phyloP scores from a whole-genome alignment of 306 rosid genomes.

The Cucumis hystrix region DNA sequence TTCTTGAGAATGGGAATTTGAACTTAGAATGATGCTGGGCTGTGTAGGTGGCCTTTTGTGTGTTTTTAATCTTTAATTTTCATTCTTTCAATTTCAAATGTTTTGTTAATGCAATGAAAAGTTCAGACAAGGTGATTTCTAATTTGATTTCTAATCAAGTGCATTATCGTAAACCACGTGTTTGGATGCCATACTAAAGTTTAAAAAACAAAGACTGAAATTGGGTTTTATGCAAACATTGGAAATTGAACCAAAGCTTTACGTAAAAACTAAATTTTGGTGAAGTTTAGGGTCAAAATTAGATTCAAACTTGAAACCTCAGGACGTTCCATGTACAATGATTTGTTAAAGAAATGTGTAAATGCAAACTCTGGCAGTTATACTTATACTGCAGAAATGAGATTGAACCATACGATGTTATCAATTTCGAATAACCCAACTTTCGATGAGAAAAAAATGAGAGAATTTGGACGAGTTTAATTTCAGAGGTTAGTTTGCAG shows the following conservation, averaged over 20 bases:
- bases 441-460: no score
- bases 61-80: not conserved
- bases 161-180: not conserved
- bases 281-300: not conserved
- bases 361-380: not conserved
- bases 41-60: not conserved
- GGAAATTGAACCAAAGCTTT: not conserved
- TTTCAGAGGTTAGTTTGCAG: not conserved
- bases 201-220: not conserved
- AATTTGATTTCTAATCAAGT: not conserved
- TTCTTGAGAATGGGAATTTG: no score
- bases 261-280: no score
- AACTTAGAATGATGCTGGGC: not conserved
- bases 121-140: not conserved
- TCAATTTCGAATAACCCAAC: no score
- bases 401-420: not conserved
- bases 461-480: not conserved
- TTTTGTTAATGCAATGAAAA: not conserved
- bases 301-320: not conserved
- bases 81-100: not conserved
- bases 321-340: not conserved
- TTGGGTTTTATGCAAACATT: not conserved
- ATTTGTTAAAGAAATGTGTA: not conserved
- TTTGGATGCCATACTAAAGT: not conserved
- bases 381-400: not conserved